A percentile compares a stretch with the other conserved stretches of the same genome.
These are phyloP conservation scores for Podaxis pistillaris DNA, from an alignment of 768 basidiomycete species.

Conservation along the genomic window DNA sequence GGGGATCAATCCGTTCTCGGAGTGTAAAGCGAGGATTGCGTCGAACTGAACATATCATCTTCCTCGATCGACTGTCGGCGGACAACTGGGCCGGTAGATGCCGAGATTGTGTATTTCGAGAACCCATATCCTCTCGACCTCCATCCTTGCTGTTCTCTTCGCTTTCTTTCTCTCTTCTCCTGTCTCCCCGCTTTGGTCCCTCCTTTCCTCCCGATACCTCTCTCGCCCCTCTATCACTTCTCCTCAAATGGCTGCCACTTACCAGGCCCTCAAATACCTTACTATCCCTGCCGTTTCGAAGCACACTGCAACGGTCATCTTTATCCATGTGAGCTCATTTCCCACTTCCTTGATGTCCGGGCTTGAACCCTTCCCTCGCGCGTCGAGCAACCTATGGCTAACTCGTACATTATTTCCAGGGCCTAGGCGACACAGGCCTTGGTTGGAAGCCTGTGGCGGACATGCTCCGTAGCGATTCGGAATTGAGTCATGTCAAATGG, in stretches of 20 bases:
- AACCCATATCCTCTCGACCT: slow-evolving; percentile 24
- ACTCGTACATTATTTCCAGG: slow-evolving; percentile 37
- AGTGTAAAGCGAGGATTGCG: background rate
- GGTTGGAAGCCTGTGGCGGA: slow-evolving; percentile 80
- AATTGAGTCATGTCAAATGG: slow-evolving; percentile 82
- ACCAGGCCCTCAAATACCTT: slow-evolving; percentile 42
- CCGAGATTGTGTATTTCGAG: slow-evolving; percentile 44
- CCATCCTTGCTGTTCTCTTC: slow-evolving; percentile 23
- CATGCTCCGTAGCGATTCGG: slow-evolving; percentile 53
- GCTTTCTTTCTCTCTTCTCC: slow-evolving; percentile 22
- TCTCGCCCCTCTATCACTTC: slow-evolving; percentile 11
- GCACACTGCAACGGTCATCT: slow-evolving; percentile 87
- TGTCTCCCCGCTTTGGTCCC: slow-evolving; percentile 17
- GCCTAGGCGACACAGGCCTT: slow-evolving; percentile 70
- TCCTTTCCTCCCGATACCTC: slow-evolving; percentile 13
- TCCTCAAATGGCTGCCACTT: slow-evolving; percentile 30
- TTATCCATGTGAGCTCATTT: slow-evolving; percentile 69
- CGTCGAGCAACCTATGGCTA: background rate
- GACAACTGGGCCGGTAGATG: slow-evolving; percentile 37
- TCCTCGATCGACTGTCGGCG: slow-evolving; percentile 10
- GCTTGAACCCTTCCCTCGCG: background rate
- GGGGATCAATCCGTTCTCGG: slow-evolving; percentile 10
- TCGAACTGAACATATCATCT: background rate
- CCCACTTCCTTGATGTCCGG: background rate
- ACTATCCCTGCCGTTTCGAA: slow-evolving; percentile 52